Evolutionary conservation across 1,284 basidiomycete genomes (phyloP).

Genomic region (Butyriboletus appendiculatus): DNA sequence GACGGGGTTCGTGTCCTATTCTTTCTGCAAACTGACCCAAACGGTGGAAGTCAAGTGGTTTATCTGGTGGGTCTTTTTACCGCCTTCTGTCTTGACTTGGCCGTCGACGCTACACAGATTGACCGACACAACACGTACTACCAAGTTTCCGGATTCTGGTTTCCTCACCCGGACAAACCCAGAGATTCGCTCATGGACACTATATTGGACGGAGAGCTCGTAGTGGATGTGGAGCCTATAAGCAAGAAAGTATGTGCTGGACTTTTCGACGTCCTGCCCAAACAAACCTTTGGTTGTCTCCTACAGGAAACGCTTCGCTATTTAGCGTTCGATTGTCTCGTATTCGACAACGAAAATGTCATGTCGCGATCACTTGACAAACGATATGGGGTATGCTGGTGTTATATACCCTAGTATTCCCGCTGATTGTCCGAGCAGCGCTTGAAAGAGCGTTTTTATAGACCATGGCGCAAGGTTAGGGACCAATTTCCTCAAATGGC

Average conservation of each 20-base stretch:
- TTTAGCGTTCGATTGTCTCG: conserved; percentile 93
- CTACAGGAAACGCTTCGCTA: conserved; percentile 78
- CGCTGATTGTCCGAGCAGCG: conserved; percentile 52
- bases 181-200: conserved; percentile 72
- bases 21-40: conserved; percentile 74
- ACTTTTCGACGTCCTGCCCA: neutral
- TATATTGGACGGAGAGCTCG: conserved; percentile 93
- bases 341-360: conserved; percentile 84
- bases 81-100: neutral
- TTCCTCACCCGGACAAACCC: conserved; percentile 82
- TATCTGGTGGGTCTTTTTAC: conserved; percentile 65
- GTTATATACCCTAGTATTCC: neutral
- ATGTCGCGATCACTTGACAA: conserved; percentile 83
- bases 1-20: conserved; percentile 94
- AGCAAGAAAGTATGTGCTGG: conserved; percentile 59
- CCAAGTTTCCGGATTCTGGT: conserved; percentile 73
- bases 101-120: conserved; percentile 56
- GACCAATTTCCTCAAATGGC: conserved; percentile 67
- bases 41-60: conserved; percentile 67
- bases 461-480: conserved; percentile 77
- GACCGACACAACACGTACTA: conserved; percentile 94
- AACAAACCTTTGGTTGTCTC: conserved; percentile 11
- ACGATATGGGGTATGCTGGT: conserved; percentile 80
- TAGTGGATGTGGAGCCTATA: conserved; percentile 83
- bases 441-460: conserved; percentile 80